Percentiles rank a stretch among this genome's conserved stretches.
Evolutionary conservation across 345 rosid genomes (phyloP).

Genomic region (Turnera subulata): DNA sequence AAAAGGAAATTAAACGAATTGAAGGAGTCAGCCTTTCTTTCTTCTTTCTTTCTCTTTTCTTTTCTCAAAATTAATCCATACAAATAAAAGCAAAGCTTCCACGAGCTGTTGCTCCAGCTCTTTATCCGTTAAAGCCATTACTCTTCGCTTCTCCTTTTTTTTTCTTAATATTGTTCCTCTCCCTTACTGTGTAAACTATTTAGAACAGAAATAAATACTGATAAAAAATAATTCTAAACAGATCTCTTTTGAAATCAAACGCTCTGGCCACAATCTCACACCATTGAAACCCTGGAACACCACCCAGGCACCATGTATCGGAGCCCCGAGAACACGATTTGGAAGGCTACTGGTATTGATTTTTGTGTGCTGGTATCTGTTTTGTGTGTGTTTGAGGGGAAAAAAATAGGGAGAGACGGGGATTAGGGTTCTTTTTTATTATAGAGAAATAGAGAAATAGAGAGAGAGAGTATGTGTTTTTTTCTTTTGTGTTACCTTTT

Average conservation of each 20-base stretch:
- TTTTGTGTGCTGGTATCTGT: too few relatives aligned
- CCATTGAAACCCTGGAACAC: slow-evolving; percentile 27
- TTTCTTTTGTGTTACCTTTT: not conserved
- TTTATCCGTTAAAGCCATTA: slow-evolving; percentile 54
- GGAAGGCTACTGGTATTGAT: slow-evolving; percentile 3
- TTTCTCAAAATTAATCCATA: too few relatives aligned
- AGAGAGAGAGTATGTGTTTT: not conserved
- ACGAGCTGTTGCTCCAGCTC: slow-evolving; percentile 62
- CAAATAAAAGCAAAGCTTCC: too few relatives aligned
- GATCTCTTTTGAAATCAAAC: slow-evolving; percentile 28
- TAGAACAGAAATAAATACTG: too few relatives aligned
- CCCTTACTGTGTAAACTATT: too few relatives aligned
- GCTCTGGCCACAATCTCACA: slow-evolving; percentile 20
- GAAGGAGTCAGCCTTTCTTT: too few relatives aligned
- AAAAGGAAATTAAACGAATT: too few relatives aligned
- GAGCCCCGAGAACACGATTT: not conserved
- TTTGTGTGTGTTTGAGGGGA: not conserved
- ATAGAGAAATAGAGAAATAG: not conserved
- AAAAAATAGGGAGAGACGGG: slow-evolving; percentile 5
- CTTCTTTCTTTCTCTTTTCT: too few relatives aligned
- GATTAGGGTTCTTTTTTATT: slow-evolving; percentile 20
- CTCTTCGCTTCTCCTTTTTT: not conserved
- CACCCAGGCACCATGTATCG: slow-evolving; percentile 9
- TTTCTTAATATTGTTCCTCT: not conserved
- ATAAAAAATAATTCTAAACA: not conserved